Percentiles rank a stretch among this genome's conserved stretches.
Conservation (phyloP, 1,284 basidiomycete species). For the Rhodotorula sp. region DNA sequence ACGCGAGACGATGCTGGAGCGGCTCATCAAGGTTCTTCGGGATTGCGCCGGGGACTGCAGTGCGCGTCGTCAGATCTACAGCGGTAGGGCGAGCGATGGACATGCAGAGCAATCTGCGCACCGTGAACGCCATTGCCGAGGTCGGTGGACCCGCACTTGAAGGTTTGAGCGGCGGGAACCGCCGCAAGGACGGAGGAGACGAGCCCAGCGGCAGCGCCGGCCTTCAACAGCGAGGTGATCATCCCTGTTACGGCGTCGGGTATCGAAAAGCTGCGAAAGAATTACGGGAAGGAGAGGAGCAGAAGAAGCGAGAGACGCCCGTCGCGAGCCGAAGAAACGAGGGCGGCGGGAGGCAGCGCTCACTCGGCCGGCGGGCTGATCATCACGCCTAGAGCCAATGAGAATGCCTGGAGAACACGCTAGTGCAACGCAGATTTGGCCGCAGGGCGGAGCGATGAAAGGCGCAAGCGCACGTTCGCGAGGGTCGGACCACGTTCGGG, state of each 20-base stretch:
- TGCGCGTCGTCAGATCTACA: background rate
- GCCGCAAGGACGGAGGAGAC: background rate
- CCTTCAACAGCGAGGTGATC: slow-evolving; percentile 8
- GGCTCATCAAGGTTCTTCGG: slow-evolving; percentile 31
- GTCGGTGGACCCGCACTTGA: slow-evolving; percentile 11
- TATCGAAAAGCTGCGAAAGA: background rate
- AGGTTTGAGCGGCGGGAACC: background rate
- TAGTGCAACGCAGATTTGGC: too few relatives aligned
- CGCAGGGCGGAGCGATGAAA: too few relatives aligned
- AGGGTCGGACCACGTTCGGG: too few relatives aligned
- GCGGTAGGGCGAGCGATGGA: background rate
- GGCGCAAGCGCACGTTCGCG: too few relatives aligned
- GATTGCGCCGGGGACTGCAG: slow-evolving; percentile 29
- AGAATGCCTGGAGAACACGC: too few relatives aligned
- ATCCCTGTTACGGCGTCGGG: background rate
- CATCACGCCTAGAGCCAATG: too few relatives aligned
- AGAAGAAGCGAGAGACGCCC: too few relatives aligned
- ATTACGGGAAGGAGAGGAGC: background rate
- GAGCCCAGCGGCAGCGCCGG: slow-evolving; percentile 1
- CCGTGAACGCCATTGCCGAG: slow-evolving; percentile 34
- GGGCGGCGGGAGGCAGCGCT: too few relatives aligned
- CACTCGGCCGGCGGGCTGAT: too few relatives aligned
- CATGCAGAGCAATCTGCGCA: background rate
- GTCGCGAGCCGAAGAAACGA: too few relatives aligned
- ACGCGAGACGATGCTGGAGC: slow-evolving; percentile 40